These are phyloP conservation scores for Suillus decipiens DNA, from an alignment of 768 basidiomycete species.

Conservation along the genomic window DNA sequence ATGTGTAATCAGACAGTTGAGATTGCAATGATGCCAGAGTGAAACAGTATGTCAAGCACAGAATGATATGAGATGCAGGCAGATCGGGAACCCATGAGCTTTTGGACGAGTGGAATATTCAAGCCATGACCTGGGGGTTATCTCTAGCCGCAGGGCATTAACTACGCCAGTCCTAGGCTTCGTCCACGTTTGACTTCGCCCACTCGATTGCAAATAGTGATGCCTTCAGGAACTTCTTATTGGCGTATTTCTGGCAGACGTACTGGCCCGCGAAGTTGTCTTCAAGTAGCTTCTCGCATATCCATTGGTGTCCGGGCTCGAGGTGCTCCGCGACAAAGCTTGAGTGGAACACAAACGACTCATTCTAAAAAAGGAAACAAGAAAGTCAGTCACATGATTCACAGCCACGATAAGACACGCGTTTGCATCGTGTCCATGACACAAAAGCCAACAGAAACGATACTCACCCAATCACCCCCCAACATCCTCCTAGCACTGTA, in stretches of 20 bases:
- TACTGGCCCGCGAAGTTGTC: constrained; percentile 80
- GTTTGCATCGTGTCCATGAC: constrained; percentile 10
- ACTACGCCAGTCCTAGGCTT: constrained; percentile 4
- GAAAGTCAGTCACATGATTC: constrained; percentile 37
- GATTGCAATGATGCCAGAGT: constrained; percentile 36
- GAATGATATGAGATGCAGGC: constrained; percentile 26
- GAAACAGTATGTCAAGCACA: constrained; percentile 40
- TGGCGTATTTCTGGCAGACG: constrained; percentile 94
- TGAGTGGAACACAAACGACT: constrained; percentile 90
- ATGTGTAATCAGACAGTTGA: constrained; percentile 41
- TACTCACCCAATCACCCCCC: constrained; percentile 92
- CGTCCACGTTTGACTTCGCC: constrained; percentile 53
- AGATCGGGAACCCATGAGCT: constrained; percentile 7
- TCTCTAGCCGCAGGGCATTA: constrained; percentile 7
- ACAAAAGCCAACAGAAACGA: constrained; percentile 14
- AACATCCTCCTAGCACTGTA: constrained; percentile 94
- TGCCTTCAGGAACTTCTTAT: constrained; percentile 97
- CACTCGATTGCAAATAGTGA: constrained; percentile 76
- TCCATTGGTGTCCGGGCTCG: constrained; percentile 72
- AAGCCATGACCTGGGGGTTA: constrained; percentile 3
- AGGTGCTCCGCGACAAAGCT: constrained; percentile 90
- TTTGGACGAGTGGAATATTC: not conserved
- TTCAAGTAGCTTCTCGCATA: constrained; percentile 83
- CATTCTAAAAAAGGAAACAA: constrained; percentile 58
- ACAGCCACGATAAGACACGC: constrained; percentile 10